A percentile compares a stretch with the other conserved stretches of the same genome.
phyloP scores from a whole-genome alignment of 805 yeast genomes.

The Wickerhamomyces bovis region DNA sequence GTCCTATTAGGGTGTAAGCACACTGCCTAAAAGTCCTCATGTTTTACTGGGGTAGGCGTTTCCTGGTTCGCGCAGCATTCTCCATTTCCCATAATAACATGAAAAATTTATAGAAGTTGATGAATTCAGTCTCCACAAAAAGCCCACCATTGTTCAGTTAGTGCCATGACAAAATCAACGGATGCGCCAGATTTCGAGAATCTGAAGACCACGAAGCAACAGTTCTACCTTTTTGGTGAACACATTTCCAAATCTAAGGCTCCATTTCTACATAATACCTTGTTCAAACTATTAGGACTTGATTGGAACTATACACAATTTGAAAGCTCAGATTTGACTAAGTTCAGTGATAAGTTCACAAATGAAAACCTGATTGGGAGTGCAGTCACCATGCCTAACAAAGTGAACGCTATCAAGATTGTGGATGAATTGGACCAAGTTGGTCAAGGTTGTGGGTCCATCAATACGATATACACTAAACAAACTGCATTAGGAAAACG shows the following conservation, averaged over 20 bases:
- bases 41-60: too few species aligned
- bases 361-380: constrained; percentile 15
- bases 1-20: too few species aligned
- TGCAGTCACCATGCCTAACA: constrained; percentile 24
- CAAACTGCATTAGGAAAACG: constrained; percentile 4
- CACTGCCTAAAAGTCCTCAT: too few species aligned
- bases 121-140: too few species aligned
- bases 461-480: constrained; percentile 21
- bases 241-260: constrained; percentile 20
- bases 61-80: too few species aligned
- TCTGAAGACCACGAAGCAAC: constrained; percentile 2
- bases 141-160: too few species aligned
- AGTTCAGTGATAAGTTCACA: constrained; percentile 9
- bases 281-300: constrained; percentile 13
- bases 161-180: background rate
- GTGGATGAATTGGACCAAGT: constrained; percentile 19
- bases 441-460: constrained; percentile 23
- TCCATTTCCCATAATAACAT: too few species aligned
- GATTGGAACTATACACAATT: constrained; percentile 19
- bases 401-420: constrained; percentile 16
- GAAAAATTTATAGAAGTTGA: too few species aligned
- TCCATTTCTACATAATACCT: constrained; percentile 19
- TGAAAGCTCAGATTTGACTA: constrained; percentile 17
- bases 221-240: constrained; percentile 21
- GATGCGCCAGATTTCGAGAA: constrained; percentile 3